A percentile compares a stretch with the other conserved stretches of the same genome.
Conservation (phyloP, 495 filamentous ascomycete genomes). For the Xeromyces bisporus region DNA sequence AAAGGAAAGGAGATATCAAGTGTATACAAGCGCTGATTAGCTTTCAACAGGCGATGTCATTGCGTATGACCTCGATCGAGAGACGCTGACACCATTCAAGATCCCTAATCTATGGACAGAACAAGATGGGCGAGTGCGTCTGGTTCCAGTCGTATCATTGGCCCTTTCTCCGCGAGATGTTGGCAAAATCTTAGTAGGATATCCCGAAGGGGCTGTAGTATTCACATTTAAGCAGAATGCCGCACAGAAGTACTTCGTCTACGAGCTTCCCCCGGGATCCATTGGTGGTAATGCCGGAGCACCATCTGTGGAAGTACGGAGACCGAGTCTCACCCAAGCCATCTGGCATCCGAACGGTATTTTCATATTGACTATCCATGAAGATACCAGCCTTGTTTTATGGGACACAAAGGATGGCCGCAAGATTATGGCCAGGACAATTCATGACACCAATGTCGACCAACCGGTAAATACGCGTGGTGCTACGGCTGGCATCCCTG, state of each 20-base stretch:
- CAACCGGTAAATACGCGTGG: conserved; percentile 35
- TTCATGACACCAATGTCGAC: conserved; percentile 56
- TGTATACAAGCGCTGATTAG: conserved; percentile 4
- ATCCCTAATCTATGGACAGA: conserved; percentile 75
- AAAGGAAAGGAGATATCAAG: neutral
- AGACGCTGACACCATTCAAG: conserved; percentile 53
- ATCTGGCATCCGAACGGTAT: conserved; percentile 92
- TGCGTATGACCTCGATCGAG: conserved; percentile 79
- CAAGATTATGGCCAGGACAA: conserved; percentile 63
- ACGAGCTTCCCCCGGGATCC: conserved; percentile 66
- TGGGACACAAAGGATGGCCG: conserved; percentile 92
- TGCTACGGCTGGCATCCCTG: conserved; percentile 20
- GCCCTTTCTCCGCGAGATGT: conserved; percentile 82
- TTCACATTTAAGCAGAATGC: conserved; percentile 86
- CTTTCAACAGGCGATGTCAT: conserved; percentile 49
- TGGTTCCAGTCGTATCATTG: conserved; percentile 52
- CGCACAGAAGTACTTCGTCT: conserved; percentile 61
- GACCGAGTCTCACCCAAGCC: conserved; percentile 57
- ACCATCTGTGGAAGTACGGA: conserved; percentile 33
- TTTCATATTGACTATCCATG: conserved; percentile 73
- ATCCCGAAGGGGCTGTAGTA: conserved; percentile 68
- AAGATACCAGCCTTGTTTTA: conserved; percentile 76
- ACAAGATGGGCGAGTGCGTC: conserved; percentile 36
- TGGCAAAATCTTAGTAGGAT: conserved; percentile 78
- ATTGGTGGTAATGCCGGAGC: conserved; percentile 62